phyloP scores from a whole-genome alignment of 495 filamentous ascomycete species.

The Hypoxylon trugodes region DNA sequence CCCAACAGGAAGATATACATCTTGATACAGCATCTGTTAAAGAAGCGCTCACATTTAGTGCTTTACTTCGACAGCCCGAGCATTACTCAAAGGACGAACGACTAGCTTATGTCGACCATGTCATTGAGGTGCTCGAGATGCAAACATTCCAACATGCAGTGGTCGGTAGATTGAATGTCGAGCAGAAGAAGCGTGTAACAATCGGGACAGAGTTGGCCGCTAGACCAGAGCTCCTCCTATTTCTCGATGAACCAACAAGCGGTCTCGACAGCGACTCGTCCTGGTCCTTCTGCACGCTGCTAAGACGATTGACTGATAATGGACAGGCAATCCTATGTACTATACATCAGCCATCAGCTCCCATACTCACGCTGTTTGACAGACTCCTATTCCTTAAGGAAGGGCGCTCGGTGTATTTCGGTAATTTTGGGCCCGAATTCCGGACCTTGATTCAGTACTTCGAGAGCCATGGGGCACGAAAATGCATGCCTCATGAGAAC shows the following conservation, averaged over 20 bases:
- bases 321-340: conserved; percentile 85
- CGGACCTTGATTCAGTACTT: conserved; percentile 15
- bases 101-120: neutral
- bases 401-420: neutral
- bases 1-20: conserved; percentile 83
- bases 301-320: conserved; percentile 74
- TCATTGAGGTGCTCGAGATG: neutral
- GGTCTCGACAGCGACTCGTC: conserved; percentile 81
- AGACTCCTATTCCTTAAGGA: conserved; percentile 54
- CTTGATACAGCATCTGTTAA: conserved; percentile 74
- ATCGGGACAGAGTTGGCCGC: conserved; percentile 25
- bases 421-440: conserved; percentile 4
- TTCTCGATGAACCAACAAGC: conserved; percentile 73
- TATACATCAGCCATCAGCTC: conserved; percentile 72
- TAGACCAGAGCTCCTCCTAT: neutral
- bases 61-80: conserved; percentile 72
- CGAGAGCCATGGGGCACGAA: conserved; percentile 67
- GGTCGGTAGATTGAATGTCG: neutral
- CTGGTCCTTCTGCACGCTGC: conserved; percentile 73
- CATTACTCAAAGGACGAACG: neutral
- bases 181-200: conserved; percentile 26
- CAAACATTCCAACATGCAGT: neutral
- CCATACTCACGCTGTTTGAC: conserved; percentile 72
- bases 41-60: conserved; percentile 73
- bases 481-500: conserved; percentile 66